Conservation (phyloP, 371 early-diverging fungal species). For the Sporodiniella umbellata region DNA sequence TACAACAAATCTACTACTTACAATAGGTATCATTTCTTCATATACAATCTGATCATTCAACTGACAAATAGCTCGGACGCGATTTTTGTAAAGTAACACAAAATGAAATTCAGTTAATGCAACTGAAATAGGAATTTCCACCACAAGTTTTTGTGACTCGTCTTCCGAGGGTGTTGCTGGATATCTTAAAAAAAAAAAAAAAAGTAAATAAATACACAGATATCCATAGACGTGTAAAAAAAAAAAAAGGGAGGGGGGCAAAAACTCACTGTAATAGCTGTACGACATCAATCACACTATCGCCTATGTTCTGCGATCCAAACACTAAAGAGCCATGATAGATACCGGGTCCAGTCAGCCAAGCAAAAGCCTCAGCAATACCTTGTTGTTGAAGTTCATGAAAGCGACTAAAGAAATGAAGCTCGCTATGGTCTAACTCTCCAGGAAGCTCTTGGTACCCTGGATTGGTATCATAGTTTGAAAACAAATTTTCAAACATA, state of each 20-base stretch:
- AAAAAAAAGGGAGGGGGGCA: neutral
- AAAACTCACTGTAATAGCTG: slow-evolving; percentile 67
- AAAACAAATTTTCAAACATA: slow-evolving; percentile 65
- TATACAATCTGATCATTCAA: slow-evolving; percentile 81
- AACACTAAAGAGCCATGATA: slow-evolving; percentile 80
- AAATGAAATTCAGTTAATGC: slow-evolving; percentile 88
- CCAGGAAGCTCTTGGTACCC: slow-evolving; percentile 78
- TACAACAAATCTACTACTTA: slow-evolving; percentile 19
- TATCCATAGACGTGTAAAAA: neutral
- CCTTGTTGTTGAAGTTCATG: slow-evolving; percentile 70
- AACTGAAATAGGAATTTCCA: slow-evolving; percentile 70
- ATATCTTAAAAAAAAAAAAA: slow-evolving; percentile 2
- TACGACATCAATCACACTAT: slow-evolving; percentile 77
- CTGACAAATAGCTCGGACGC: slow-evolving; percentile 74
- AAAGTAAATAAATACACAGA: neutral
- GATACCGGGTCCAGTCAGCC: slow-evolving; percentile 84
- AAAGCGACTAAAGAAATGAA: slow-evolving; percentile 68
- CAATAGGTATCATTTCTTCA: slow-evolving; percentile 76
- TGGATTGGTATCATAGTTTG: slow-evolving; percentile 59
- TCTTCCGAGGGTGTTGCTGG: slow-evolving; percentile 50
- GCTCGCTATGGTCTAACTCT: slow-evolving; percentile 53
- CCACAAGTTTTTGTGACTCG: slow-evolving; percentile 33
- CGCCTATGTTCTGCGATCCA: slow-evolving; percentile 71
- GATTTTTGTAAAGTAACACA: slow-evolving; percentile 73
- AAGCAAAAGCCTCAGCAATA: slow-evolving; percentile 72